Evolutionary conservation across 23 red algal genomes (phyloP).

Genomic region (Gracilaria caudata): DNA sequence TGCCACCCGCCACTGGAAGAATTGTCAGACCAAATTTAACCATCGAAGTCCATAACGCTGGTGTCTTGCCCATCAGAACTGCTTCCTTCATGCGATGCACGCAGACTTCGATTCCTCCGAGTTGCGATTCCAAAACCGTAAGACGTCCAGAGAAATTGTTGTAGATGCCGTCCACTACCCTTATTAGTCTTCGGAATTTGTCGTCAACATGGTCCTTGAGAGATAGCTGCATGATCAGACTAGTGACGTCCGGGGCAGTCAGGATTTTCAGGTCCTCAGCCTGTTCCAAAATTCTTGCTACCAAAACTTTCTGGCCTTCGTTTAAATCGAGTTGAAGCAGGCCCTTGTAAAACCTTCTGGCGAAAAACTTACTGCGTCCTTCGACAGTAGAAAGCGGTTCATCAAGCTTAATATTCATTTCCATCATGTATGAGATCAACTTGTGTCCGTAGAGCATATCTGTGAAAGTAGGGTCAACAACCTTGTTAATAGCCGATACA

Average conservation of each 20-base stretch:
- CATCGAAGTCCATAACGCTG: not conserved
- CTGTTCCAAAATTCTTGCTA: constrained; percentile 9
- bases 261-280: constrained; percentile 1
- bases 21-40: constrained; percentile 12
- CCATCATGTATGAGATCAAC: constrained; percentile 18
- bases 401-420: constrained; percentile 4
- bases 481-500: constrained; percentile 10
- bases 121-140: constrained; percentile 6
- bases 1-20: constrained; percentile 13
- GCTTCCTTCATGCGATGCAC: constrained; percentile 16
- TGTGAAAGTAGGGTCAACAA: constrained; percentile 5
- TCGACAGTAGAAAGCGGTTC: constrained; percentile 19
- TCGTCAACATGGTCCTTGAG: constrained; percentile 14
- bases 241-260: not conserved
- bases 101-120: constrained; percentile 16
- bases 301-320: constrained; percentile 9
- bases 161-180: constrained; percentile 8
- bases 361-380: constrained; percentile 24
- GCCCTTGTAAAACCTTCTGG: constrained; percentile 22
- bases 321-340: constrained; percentile 8
- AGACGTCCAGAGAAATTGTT: constrained; percentile 12
- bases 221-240: constrained; percentile 7
- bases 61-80: not conserved
- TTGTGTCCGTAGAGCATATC: constrained; percentile 20
- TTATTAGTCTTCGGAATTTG: constrained; percentile 18